Percentiles rank a stretch among this genome's conserved stretches.
Conservation (phyloP, 305 asterid species). For the Nicotiana rustica region DNA sequence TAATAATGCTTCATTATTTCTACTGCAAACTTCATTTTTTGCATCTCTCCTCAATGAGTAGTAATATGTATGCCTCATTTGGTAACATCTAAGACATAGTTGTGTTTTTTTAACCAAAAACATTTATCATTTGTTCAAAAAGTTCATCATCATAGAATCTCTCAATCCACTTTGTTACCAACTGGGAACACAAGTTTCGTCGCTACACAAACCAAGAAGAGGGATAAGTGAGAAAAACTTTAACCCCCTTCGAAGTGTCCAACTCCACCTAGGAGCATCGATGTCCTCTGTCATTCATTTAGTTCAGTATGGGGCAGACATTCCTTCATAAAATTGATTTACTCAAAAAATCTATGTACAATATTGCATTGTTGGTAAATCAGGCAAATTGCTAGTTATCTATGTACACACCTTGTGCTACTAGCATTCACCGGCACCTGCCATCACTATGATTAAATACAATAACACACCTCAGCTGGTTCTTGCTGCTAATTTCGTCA, state of each 20-base stretch:
- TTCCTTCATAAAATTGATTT: constrained; percentile 13
- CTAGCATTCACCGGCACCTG: constrained; percentile 26
- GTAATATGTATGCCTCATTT: background rate
- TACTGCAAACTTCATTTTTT: background rate
- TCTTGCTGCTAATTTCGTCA: constrained; percentile 13
- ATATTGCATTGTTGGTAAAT: background rate
- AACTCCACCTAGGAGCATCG: background rate
- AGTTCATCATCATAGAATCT: background rate
- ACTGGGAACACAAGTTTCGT: background rate
- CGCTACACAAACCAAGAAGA: background rate
- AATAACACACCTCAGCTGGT: constrained; percentile 3
- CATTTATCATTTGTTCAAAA: background rate
- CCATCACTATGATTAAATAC: constrained; percentile 8
- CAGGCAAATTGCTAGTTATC: constrained; percentile 21
- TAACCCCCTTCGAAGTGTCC: background rate
- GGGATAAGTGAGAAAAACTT: background rate
- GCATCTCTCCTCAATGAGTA: background rate
- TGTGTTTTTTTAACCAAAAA: background rate
- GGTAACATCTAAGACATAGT: background rate
- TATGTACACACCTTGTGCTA: constrained; percentile 15
- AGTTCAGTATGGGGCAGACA: background rate
- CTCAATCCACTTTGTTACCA: background rate
- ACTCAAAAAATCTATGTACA: background rate
- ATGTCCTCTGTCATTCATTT: background rate
- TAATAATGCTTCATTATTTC: background rate